Conservation (phyloP, 352 stramenopile genomes). For the Globisporangium okanoganense region DNA sequence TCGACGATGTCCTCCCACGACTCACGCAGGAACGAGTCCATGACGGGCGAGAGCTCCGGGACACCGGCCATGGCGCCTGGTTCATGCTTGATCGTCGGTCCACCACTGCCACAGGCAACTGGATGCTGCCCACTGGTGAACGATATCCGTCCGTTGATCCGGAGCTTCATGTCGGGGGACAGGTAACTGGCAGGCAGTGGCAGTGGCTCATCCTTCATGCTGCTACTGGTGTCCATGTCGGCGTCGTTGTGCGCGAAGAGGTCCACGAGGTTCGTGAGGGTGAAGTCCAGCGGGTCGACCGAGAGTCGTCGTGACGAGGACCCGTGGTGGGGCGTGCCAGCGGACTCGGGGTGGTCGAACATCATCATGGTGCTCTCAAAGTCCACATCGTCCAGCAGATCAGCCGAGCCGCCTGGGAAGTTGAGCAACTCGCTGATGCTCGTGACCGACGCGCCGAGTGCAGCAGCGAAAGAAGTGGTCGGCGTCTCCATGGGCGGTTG, state of each 20-base stretch:
- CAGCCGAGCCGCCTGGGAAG: slow-evolving; percentile 33
- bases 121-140: neutral
- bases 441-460: neutral
- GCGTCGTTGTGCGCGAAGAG: slow-evolving; percentile 32
- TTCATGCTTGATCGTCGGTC: slow-evolving; percentile 1
- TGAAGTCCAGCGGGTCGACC: slow-evolving; percentile 41
- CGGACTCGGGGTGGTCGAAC: slow-evolving; percentile 30
- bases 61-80: neutral
- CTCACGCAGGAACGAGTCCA: slow-evolving; percentile 59
- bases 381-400: slow-evolving; percentile 56
- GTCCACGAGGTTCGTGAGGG: slow-evolving; percentile 37
- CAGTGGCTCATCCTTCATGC: slow-evolving; percentile 10
- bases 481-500: slow-evolving; percentile 3
- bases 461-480: neutral
- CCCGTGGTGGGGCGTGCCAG: neutral
- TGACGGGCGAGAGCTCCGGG: slow-evolving; percentile 41
- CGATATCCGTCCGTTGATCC: slow-evolving; percentile 20
- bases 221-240: slow-evolving; percentile 14
- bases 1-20: slow-evolving; percentile 52
- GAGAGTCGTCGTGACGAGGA: slow-evolving; percentile 20
- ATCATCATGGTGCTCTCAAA: slow-evolving; percentile 70
- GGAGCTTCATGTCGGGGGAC: slow-evolving; percentile 38
- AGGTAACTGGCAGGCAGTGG: slow-evolving; percentile 8
- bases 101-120: neutral
- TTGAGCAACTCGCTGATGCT: slow-evolving; percentile 46